Conservation (phyloP, 2,329 filamentous ascomycete species). For the Hypoxylon sp. region DNA sequence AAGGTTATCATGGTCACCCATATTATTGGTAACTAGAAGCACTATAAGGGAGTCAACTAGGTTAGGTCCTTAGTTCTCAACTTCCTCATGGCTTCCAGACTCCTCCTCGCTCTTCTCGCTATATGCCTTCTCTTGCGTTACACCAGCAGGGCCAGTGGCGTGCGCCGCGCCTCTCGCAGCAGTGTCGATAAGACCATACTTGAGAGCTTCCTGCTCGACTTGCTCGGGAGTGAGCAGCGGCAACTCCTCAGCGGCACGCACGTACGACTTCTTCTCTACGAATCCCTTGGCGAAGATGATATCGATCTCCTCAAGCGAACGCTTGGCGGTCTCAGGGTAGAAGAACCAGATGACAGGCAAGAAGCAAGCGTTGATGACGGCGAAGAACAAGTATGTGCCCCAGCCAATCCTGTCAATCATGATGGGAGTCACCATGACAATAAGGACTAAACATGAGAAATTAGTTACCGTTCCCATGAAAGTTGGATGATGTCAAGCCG, state of each 20-base stretch:
- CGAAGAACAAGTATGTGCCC: conserved; percentile 67
- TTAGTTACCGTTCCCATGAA: conserved; percentile 43
- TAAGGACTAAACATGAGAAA: conserved; percentile 30
- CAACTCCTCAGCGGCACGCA: conserved; percentile 70
- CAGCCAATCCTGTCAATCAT: conserved; percentile 72
- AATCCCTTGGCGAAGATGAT: conserved; percentile 73
- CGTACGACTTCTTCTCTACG: conserved; percentile 71
- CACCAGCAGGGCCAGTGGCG: conserved; percentile 32
- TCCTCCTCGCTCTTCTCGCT: conserved; percentile 49
- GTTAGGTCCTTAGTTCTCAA: conserved; percentile 35
- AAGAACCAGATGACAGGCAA: conserved; percentile 62
- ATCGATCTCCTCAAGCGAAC: conserved; percentile 70
- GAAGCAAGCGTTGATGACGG: conserved; percentile 56
- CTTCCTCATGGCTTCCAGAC: conserved; percentile 44
- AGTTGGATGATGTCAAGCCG: too few relatives aligned
- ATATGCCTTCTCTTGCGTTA: conserved; percentile 41
- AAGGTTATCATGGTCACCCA: background rate
- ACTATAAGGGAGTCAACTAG: conserved; percentile 12
- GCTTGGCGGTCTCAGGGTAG: conserved; percentile 66
- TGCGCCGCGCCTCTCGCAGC: conserved; percentile 46
- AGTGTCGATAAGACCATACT: conserved; percentile 53
- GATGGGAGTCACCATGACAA: conserved; percentile 74
- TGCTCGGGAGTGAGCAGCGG: conserved; percentile 67
- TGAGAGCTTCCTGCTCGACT: conserved; percentile 65
- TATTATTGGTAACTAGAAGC: conserved; percentile 24